Evolutionary conservation across 768 basidiomycete genomes (phyloP), one percentile per base, ranked within the genome.

Genomic region (Leccinum subgranulosum): DNA sequence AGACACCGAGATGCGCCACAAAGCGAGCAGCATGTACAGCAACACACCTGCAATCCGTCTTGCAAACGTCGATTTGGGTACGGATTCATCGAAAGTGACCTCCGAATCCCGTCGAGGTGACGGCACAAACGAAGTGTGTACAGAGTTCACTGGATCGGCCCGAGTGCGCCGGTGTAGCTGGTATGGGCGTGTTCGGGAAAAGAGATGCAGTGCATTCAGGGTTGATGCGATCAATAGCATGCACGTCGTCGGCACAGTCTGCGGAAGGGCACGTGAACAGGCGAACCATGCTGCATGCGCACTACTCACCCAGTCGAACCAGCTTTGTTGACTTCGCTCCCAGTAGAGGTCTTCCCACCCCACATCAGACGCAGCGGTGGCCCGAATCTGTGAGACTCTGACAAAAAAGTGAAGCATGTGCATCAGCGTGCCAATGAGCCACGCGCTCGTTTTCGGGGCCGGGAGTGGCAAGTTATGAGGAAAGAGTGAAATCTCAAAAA

Each of bases 401-500:
- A 88, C 75, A 67, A 77, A 83, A 53, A 92, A 78, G 67, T 92
- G 87, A 3, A 88, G 54, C 28, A 86, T 74, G 67, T 94, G 91
- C 71, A 88, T 76, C 27, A 73, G 57, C 17, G 81, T 82, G 21
- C 87, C 92, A 19, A 88, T 66, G 19, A 87, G 79, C 61, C 81
- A 81, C 17, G 88, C 92, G 45, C 82, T 83, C 2, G 83, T 86
- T 64, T 78, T 81, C 7, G 85, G 80, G 21, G 82, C 72, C 1
- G 91, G 91, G 1, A 91, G 75, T 9, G 90, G 89, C 19, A 92
- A 62, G 65, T 93, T 90, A 64, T 88, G 76, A n/a, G 90, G 91
- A 67, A 93, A 90, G 49, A 90, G 76, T 9, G 87, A 82, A n/a
- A 92, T 79, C 66, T 92, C 83, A 65, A 93, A 92, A 41, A 86